phyloP scores from a whole-genome alignment of 2,329 filamentous ascomycete genomes.

The Cryoendolithus antarcticus region DNA sequence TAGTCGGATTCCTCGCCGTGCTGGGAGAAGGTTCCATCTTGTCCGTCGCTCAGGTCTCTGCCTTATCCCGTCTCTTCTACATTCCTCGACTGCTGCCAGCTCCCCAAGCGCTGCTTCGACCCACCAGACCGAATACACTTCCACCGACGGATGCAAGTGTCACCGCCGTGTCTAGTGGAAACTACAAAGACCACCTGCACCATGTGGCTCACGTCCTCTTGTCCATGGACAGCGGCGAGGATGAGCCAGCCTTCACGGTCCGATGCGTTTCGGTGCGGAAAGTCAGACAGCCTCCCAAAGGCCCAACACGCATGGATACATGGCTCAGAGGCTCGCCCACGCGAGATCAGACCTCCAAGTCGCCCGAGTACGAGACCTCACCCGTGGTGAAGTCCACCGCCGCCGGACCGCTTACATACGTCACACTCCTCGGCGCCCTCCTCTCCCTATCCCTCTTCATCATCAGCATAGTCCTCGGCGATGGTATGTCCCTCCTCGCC shows the following conservation, averaged over 20 bases:
- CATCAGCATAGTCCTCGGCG: constrained; percentile 31
- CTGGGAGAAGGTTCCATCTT: constrained; percentile 40
- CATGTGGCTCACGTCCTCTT: constrained; percentile 37
- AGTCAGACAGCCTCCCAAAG: neutral
- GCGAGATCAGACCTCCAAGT: neutral
- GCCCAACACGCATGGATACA: constrained; percentile 6
- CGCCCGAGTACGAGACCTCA: neutral
- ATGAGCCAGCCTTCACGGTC: constrained; percentile 12
- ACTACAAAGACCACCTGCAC: constrained; percentile 33
- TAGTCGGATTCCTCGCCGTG: constrained; percentile 44
- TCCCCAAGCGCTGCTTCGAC: constrained; percentile 37
- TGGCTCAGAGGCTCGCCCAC: constrained; percentile 32
- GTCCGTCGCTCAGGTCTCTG: constrained; percentile 38
- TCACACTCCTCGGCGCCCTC: constrained; percentile 33
- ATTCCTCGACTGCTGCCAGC: constrained; percentile 39
- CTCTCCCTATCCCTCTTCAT: constrained; percentile 32
- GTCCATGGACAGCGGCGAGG: constrained; percentile 18
- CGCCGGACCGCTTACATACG: constrained; percentile 31
- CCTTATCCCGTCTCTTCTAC: constrained; percentile 37
- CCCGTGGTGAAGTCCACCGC: constrained; percentile 1
- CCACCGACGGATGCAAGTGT: constrained; percentile 29
- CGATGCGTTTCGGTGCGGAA: constrained; percentile 19
- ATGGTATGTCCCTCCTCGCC: constrained; percentile 40
- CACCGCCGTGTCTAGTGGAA: constrained; percentile 36
- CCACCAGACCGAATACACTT: constrained; percentile 30